Conservation (phyloP, 129 eudicot genomes). For the Heracleum sosnowskyi region DNA sequence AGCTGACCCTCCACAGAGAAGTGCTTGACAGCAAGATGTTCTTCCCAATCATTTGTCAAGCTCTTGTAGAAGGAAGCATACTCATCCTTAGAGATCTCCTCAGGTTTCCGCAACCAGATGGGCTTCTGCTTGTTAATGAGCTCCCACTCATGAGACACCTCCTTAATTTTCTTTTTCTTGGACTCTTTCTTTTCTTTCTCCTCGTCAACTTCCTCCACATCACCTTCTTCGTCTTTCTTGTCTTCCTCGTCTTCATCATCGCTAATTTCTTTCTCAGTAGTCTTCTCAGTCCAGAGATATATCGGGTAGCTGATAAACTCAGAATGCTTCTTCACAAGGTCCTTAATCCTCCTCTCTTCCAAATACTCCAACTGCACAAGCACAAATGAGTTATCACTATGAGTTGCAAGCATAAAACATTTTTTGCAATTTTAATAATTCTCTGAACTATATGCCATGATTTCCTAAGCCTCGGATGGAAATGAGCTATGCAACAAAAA, state of each 20-base stretch:
- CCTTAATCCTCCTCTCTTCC: conserved; percentile 87
- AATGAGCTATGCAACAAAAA: no score
- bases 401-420: not conserved
- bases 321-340: conserved; percentile 83
- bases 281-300: conserved; percentile 80
- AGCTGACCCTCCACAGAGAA: conserved; percentile 89
- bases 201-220: conserved; percentile 65
- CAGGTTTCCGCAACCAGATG: conserved; percentile 87
- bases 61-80: conserved; percentile 90
- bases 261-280: conserved; percentile 80
- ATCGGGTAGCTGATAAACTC: conserved; percentile 91
- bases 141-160: conserved; percentile 81
- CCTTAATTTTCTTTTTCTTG: conserved; percentile 81
- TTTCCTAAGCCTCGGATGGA: no score
- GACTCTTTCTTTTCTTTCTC: conserved; percentile 60
- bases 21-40: conserved; percentile 85
- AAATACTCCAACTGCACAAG: conserved; percentile 59
- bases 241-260: conserved; percentile 88
- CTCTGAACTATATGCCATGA: no score
- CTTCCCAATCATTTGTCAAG: conserved; percentile 87
- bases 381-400: not conserved
- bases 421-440: not conserved
- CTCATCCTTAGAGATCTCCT: conserved; percentile 80
- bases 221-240: conserved; percentile 78
- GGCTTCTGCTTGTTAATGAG: conserved; percentile 84